phyloP scores from a whole-genome alignment of 2,329 filamentous ascomycete genomes.

The Penicillium sp. region DNA sequence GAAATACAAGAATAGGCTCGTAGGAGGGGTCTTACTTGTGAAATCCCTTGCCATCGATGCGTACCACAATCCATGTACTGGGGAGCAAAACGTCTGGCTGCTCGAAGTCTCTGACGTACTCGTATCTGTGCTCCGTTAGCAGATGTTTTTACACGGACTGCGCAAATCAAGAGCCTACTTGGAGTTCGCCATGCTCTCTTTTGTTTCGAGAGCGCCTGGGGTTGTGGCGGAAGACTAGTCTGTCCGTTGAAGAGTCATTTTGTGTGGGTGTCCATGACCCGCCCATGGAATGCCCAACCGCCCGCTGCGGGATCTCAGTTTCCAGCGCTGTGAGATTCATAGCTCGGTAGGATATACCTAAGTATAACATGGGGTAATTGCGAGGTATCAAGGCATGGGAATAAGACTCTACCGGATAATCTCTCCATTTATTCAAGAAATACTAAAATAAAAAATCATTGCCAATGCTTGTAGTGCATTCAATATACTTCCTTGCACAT shows the following conservation, averaged over 20 bases:
- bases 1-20: too few relatives aligned
- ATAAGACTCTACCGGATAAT: too few relatives aligned
- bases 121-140: constrained; percentile 66
- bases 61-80: constrained; percentile 94
- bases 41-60: constrained; percentile 92
- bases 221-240: constrained; percentile 12
- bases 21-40: constrained; percentile 69
- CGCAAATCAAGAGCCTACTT: constrained; percentile 30
- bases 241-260: constrained; percentile 18
- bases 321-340: too few relatives aligned
- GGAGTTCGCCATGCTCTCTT: constrained; percentile 42
- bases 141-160: neutral
- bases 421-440: too few relatives aligned
- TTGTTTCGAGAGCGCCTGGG: neutral
- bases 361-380: too few relatives aligned
- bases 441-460: too few relatives aligned
- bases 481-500: too few relatives aligned
- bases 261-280: constrained; percentile 25
- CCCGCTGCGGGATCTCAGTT: neutral
- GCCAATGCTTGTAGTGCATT: too few relatives aligned
- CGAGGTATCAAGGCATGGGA: too few relatives aligned
- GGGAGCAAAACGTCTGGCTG: constrained; percentile 77
- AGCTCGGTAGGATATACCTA: neutral
- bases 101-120: constrained; percentile 92
- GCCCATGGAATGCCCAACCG: constrained; percentile 9